Conservation (phyloP, 148 eudicot species). For the Cornus kousa region DNA sequence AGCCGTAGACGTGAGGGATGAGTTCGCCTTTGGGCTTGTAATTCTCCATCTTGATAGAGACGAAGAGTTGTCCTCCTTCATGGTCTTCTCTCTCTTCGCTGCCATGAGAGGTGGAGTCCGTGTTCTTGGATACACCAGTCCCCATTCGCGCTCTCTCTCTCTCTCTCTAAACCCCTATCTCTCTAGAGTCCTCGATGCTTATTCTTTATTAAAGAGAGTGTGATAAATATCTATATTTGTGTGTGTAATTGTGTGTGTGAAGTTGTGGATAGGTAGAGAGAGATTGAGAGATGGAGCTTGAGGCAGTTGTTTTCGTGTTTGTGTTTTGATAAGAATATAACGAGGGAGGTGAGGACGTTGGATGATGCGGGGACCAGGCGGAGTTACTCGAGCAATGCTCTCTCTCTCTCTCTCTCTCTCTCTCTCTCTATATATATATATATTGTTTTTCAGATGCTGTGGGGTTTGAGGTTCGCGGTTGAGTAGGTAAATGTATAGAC, state of each 20-base stretch:
- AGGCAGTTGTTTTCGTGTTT: background rate
- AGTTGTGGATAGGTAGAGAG: conserved; percentile 3
- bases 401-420: no score
- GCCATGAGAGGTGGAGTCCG: conserved; percentile 48
- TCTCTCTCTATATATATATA: no score
- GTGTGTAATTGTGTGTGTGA: background rate
- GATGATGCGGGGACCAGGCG: background rate
- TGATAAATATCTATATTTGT: background rate
- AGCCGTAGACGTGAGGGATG: conserved; percentile 83
- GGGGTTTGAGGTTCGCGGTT: no score
- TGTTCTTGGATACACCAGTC: conserved; percentile 51
- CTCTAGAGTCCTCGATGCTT: background rate
- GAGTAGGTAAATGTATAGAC: no score
- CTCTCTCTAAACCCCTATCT: conserved; percentile 5
- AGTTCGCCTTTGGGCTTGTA: conserved; percentile 48
- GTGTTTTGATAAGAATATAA: background rate
- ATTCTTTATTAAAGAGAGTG: no score
- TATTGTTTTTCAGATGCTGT: no score
- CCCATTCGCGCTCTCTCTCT: conserved; percentile 60
- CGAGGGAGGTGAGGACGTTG: no score
- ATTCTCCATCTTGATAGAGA: conserved; percentile 88
- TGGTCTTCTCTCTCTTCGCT: conserved; percentile 53
- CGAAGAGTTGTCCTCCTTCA: conserved; percentile 69
- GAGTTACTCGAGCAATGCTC: background rate
- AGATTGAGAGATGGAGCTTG: conserved; percentile 2